Conservation (phyloP, 768 basidiomycete species). For the Kwoniella heveanensis region DNA sequence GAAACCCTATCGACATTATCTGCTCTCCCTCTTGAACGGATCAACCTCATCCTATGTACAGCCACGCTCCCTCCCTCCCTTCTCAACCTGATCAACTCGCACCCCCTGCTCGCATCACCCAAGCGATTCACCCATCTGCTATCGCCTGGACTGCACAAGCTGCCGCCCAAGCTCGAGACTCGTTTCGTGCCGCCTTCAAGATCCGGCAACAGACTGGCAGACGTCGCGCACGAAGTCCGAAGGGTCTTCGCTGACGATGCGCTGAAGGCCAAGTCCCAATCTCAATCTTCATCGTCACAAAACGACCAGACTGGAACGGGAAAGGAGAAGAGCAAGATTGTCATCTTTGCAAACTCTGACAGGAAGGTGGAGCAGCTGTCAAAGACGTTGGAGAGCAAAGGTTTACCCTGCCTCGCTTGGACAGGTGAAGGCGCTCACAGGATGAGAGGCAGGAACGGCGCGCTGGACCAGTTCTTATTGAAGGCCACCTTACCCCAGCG, state of each 20-base stretch:
- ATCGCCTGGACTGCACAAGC: constrained; percentile 75
- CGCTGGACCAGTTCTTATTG: constrained; percentile 72
- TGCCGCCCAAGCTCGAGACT: constrained; percentile 70
- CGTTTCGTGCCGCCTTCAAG: constrained; percentile 77
- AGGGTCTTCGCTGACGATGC: constrained; percentile 67
- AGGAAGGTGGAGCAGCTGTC: constrained; percentile 68
- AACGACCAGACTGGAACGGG: constrained; percentile 58
- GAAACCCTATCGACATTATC: constrained; percentile 71
- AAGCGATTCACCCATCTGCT: constrained; percentile 60
- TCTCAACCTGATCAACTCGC: constrained; percentile 60
- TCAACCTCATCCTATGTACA: constrained; percentile 76
- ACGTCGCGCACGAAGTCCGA: constrained; percentile 74
- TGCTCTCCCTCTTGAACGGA: constrained; percentile 60
- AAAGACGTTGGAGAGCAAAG: constrained; percentile 64
- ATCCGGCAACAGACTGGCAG: constrained; percentile 72
- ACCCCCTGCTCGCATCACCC: constrained; percentile 30
- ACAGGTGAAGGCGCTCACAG: constrained; percentile 67
- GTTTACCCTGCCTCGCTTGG: constrained; percentile 63
- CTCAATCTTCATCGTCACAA: not conserved
- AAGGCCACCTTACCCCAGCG: not conserved
- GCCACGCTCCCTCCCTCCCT: constrained; percentile 80
- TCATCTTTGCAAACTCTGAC: constrained; percentile 82
- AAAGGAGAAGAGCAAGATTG: constrained; percentile 64
- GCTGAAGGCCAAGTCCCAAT: constrained; percentile 16
- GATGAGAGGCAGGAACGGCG: constrained; percentile 70